Percentiles rank a stretch among this genome's conserved stretches.
Evolutionary conservation across 257 asterid species (phyloP).

Genomic region (Voacanga thouarsii): DNA sequence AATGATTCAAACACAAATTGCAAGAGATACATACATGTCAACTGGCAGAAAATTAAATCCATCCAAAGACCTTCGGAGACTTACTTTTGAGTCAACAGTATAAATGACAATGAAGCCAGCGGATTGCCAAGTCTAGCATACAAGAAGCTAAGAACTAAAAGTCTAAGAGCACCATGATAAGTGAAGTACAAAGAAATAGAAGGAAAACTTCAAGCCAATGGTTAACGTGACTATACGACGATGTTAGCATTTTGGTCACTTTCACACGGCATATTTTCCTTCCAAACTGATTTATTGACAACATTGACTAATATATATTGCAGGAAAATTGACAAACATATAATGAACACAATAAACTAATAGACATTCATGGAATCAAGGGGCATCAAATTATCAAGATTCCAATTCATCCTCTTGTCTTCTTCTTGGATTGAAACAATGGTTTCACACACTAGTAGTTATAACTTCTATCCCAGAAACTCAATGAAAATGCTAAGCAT

Average conservation of each 20-base stretch:
- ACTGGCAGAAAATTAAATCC: background rate
- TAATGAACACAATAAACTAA: conserved; percentile 20
- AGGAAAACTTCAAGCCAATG: conserved; percentile 6
- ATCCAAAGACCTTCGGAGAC: background rate
- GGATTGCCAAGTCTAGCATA: conserved; percentile 2
- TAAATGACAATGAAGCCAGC: conserved; percentile 1
- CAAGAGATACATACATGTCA: background rate
- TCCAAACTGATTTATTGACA: conserved; percentile 6
- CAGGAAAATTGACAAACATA: conserved; percentile 20
- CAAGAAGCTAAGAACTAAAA: conserved; percentile 6
- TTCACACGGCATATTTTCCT: conserved; percentile 24
- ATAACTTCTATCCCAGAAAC: background rate
- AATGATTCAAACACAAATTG: background rate
- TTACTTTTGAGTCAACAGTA: conserved; percentile 7
- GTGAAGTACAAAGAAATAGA: background rate
- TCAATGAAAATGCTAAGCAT: background rate
- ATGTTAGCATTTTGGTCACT: conserved; percentile 27
- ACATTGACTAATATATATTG: conserved; percentile 14
- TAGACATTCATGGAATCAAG: conserved; percentile 12
- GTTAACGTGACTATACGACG: conserved; percentile 1
- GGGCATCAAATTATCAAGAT: conserved; percentile 19
- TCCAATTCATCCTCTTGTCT: conserved; percentile 26
- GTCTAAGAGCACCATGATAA: background rate
- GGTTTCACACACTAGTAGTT: background rate
- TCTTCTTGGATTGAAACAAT: conserved; percentile 7